Percentiles rank a stretch among this genome's conserved stretches.
phyloP scores from a whole-genome alignment of 148 eudicot genomes.

The Dianthus caryophyllus region DNA sequence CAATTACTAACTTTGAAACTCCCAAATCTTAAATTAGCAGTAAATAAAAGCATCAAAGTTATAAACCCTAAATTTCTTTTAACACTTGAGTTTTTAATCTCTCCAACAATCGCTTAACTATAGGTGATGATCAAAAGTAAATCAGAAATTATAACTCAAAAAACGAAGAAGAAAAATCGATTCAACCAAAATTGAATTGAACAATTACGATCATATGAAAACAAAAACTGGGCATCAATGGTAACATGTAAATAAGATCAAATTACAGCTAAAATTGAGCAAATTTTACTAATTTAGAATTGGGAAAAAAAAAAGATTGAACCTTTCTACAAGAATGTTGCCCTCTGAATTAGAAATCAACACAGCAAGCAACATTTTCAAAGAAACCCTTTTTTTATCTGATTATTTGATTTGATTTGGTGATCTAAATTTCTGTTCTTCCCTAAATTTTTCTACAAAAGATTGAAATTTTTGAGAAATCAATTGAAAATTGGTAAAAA shows the following conservation, averaged over 20 bases:
- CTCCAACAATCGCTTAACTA: not conserved
- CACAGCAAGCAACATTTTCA: slow-evolving; percentile 45
- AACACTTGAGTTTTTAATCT: too few species aligned
- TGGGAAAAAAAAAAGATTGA: not conserved
- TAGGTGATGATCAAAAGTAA: not conserved
- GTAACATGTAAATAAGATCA: not conserved
- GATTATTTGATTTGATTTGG: not conserved
- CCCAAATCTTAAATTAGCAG: not conserved
- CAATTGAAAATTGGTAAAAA: too few species aligned
- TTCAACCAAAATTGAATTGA: not conserved
- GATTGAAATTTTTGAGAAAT: too few species aligned
- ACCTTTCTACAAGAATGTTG: slow-evolving; percentile 53
- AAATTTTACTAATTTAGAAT: not conserved
- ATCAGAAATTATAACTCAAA: not conserved
- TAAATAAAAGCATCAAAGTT: not conserved
- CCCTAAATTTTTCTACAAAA: not conserved
- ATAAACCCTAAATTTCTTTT: not conserved
- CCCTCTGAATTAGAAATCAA: slow-evolving; percentile 51
- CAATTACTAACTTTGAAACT: too few species aligned
- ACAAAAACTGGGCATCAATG: not conserved
- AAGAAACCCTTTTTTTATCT: not conserved
- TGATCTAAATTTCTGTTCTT: not conserved
- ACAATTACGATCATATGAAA: not conserved
- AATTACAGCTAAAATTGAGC: not conserved
- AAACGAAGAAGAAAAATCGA: not conserved